phyloP scores from a whole-genome alignment of 2,329 filamentous ascomycete species.

The Colletotrichum sp. region DNA sequence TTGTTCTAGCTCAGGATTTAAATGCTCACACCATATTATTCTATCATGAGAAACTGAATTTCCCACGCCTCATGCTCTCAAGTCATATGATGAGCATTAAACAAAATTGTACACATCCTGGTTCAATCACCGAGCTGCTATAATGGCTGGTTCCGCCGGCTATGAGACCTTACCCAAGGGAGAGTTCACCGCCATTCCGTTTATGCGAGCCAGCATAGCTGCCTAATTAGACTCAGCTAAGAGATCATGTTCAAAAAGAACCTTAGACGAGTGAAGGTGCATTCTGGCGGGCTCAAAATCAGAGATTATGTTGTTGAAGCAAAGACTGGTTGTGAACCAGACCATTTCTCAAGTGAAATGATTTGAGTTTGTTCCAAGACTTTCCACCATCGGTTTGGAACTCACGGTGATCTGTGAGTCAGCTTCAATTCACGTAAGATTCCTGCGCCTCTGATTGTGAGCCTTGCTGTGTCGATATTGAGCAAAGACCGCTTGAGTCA shows the following conservation, averaged over 20 bases:
- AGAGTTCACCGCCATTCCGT: background rate
- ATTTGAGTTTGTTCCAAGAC: background rate
- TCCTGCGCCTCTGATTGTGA: background rate
- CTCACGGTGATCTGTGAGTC: background rate
- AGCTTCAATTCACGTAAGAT: background rate
- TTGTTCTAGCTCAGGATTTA: background rate
- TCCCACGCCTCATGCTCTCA: background rate
- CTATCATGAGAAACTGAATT: background rate
- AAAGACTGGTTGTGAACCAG: background rate
- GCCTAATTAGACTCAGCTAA: background rate
- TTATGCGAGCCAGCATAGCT: background rate
- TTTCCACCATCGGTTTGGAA: background rate
- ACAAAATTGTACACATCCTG: background rate
- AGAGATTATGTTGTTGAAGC: background rate
- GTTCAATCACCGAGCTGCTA: background rate
- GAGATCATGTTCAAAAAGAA: background rate
- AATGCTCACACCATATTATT: background rate
- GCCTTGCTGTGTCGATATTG: background rate
- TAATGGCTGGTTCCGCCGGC: background rate
- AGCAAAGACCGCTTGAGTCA: background rate
- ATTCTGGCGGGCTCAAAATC: background rate
- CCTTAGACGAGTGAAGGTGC: background rate
- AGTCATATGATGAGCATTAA: background rate
- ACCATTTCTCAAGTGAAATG: background rate
- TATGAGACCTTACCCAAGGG: background rate